These are phyloP conservation scores for Entonaema liquescens DNA, from an alignment of 495 filamentous ascomycete genomes.

Conservation along the genomic window DNA sequence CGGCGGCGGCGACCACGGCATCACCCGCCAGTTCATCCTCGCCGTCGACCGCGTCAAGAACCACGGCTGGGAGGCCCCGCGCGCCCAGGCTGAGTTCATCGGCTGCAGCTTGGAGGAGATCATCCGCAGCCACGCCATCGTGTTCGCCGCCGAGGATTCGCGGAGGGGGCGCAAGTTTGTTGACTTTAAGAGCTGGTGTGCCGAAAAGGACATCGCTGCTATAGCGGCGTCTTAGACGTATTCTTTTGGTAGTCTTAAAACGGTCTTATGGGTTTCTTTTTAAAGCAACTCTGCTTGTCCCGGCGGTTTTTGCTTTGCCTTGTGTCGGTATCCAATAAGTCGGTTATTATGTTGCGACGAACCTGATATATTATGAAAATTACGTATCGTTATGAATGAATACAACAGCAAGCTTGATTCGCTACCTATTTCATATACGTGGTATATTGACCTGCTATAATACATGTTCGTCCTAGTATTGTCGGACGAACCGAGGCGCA, in stretches of 20 bases:
- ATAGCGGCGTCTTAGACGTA: neutral
- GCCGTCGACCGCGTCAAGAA: conserved; percentile 85
- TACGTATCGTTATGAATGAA: neutral
- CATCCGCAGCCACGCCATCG: conserved; percentile 88
- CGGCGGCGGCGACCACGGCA: conserved; percentile 87
- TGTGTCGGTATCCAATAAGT: neutral
- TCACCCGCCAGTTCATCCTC: conserved; percentile 79
- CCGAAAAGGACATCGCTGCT: conserved; percentile 52
- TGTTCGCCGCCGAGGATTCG: conserved; percentile 94
- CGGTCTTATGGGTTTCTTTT: too few relatives aligned
- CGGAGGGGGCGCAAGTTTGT: conserved; percentile 73
- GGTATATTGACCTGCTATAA: neutral
- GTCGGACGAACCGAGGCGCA: neutral
- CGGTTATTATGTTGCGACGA: neutral
- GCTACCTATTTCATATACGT: neutral
- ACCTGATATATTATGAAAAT: neutral
- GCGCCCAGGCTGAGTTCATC: conserved; percentile 78
- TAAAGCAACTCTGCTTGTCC: too few relatives aligned
- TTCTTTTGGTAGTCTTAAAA: too few relatives aligned
- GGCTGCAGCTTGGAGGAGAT: conserved; percentile 86
- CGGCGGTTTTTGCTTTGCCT: neutral
- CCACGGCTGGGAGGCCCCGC: conserved; percentile 67
- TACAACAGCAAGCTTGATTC: neutral
- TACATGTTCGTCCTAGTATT: neutral
- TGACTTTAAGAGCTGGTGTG: conserved; percentile 84